phyloP scores from a whole-genome alignment of 2,329 filamentous ascomycete genomes.

The Rhinocladiella similis region DNA sequence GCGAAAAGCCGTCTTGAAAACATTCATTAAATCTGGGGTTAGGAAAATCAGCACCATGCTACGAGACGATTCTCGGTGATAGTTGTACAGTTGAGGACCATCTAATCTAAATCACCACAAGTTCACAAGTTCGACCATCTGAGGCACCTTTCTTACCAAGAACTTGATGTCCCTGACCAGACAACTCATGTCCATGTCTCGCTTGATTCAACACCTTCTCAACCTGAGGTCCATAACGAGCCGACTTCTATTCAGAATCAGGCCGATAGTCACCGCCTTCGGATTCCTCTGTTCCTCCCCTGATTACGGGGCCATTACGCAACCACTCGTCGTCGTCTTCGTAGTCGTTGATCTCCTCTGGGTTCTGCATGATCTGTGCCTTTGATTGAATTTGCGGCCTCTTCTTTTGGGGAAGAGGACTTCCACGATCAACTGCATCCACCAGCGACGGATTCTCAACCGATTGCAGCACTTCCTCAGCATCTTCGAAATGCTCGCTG shows the following conservation, averaged over 20 bases:
- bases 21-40: too few relatives aligned
- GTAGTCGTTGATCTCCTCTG: constrained; percentile 5
- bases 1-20: not conserved
- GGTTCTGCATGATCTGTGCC: constrained; percentile 32
- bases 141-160: too few relatives aligned
- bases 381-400: constrained; percentile 33
- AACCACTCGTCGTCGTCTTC: constrained; percentile 17
- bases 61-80: too few relatives aligned
- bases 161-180: too few relatives aligned
- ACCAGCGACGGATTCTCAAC: not conserved
- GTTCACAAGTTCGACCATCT: too few relatives aligned
- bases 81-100: not conserved
- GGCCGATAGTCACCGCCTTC: constrained; percentile 22
- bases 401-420: not conserved
- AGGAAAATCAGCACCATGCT: not conserved
- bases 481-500: constrained; percentile 25
- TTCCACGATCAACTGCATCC: not conserved
- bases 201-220: too few relatives aligned
- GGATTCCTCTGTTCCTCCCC: constrained; percentile 29
- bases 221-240: not conserved
- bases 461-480: constrained; percentile 11
- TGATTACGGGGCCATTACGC: not conserved
- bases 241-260: not conserved
- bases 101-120: not conserved
- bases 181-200: not conserved